Percentiles rank a stretch among this genome's conserved stretches.
phyloP scores from a whole-genome alignment of 2,329 filamentous ascomycete species.

The Epichloe bromicola region DNA sequence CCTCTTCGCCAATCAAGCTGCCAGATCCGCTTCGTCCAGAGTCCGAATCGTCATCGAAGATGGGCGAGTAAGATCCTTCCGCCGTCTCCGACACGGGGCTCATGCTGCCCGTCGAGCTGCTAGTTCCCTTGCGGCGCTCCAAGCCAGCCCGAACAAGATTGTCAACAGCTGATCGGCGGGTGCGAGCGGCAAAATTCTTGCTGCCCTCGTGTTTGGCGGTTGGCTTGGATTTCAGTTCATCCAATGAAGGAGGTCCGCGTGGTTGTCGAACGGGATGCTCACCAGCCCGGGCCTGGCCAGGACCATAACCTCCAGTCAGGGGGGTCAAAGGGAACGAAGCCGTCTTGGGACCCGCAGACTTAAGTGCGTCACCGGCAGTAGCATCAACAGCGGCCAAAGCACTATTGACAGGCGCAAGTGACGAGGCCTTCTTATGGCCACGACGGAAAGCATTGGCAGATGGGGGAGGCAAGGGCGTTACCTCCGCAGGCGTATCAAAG shows the following conservation, averaged over 20 bases:
- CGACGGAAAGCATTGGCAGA: conserved; percentile 88
- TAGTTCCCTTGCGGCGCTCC: conserved; percentile 67
- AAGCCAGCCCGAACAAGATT: conserved; percentile 84
- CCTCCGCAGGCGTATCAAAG: conserved; percentile 55
- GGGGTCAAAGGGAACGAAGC: conserved; percentile 70
- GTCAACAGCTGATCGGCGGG: conserved; percentile 81
- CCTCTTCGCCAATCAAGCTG: conserved; percentile 63
- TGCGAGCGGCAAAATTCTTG: conserved; percentile 92
- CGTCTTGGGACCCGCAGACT: conserved; percentile 61
- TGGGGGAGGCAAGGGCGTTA: conserved; percentile 68
- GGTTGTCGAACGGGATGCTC: conserved; percentile 92
- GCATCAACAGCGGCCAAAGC: conserved; percentile 30
- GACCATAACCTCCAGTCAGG: conserved; percentile 74
- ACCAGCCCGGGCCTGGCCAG: conserved; percentile 82
- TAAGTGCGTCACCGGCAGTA: conserved; percentile 32
- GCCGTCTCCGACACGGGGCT: conserved; percentile 78
- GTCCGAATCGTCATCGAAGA: conserved; percentile 63
- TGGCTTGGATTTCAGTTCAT: conserved; percentile 80
- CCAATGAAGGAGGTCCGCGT: conserved; percentile 77
- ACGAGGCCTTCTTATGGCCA: conserved; percentile 81
- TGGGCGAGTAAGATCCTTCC: conserved; percentile 52
- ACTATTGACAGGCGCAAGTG: conserved; percentile 50
- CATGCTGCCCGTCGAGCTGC: conserved; percentile 62
- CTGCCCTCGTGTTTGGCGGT: conserved; percentile 90
- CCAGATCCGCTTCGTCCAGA: conserved; percentile 61